A percentile compares a stretch with the other conserved stretches of the same genome.
Conservation (phyloP, 306 rosid genomes). For the Lathyrus oleraceus region DNA sequence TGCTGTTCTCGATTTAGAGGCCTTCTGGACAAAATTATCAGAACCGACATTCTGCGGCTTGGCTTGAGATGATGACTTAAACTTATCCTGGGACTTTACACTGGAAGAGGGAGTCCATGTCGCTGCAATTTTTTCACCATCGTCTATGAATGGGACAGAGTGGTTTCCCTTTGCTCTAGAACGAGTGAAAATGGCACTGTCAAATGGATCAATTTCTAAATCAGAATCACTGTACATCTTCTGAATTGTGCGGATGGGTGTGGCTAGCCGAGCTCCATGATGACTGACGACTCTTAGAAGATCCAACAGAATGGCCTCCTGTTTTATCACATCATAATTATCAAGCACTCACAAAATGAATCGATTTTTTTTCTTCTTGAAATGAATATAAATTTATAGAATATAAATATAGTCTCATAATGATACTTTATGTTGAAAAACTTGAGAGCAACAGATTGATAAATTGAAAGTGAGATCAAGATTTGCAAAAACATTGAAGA, state of each 20-base stretch:
- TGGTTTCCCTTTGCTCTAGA: conserved; percentile 51
- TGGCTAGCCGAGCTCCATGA: conserved; percentile 87
- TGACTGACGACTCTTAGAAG: conserved; percentile 87
- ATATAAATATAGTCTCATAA: conserved; percentile 6
- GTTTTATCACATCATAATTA: conserved; percentile 44
- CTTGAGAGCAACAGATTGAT: conserved; percentile 14
- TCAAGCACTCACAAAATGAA: conserved; percentile 22
- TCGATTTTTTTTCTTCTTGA: background rate
- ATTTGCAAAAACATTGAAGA: conserved; percentile 13
- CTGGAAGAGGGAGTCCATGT: conserved; percentile 40
- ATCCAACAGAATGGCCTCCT: conserved; percentile 93
- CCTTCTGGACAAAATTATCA: conserved; percentile 37
- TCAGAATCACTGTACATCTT: conserved; percentile 66
- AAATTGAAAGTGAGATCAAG: conserved; percentile 17
- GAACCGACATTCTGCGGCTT: conserved; percentile 32
- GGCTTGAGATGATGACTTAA: conserved; percentile 38
- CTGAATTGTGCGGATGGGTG: conserved; percentile 94
- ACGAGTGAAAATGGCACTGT: conserved; percentile 52
- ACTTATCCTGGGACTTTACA: conserved; percentile 36
- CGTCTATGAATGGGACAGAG: conserved; percentile 54
- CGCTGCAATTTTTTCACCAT: conserved; percentile 32
- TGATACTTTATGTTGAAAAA: background rate
- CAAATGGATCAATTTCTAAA: conserved; percentile 68
- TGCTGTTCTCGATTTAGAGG: conserved; percentile 36
- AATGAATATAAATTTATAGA: background rate